These are phyloP conservation scores for Neurospora intermedia DNA, from an alignment of 495 filamentous ascomycete species.

Conservation along the genomic window DNA sequence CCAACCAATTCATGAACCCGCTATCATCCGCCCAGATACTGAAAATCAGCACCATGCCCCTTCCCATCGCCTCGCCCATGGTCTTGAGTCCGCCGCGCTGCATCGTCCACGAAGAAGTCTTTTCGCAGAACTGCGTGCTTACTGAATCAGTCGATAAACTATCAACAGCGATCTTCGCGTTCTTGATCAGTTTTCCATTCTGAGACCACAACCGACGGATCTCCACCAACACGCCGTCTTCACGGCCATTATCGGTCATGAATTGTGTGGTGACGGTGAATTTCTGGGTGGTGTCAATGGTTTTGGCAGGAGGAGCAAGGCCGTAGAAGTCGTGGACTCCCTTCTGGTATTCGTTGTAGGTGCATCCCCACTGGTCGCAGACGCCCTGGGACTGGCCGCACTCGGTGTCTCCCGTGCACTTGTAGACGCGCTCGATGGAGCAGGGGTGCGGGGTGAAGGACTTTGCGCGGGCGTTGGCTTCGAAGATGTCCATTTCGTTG, in stretches of 20 bases:
- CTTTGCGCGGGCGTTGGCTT: conserved; percentile 53
- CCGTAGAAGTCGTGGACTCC: conserved; percentile 48
- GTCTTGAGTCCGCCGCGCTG: conserved; percentile 41
- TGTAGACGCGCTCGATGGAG: conserved; percentile 31
- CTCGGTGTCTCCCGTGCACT: conserved; percentile 29
- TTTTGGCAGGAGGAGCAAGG: background rate
- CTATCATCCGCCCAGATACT: conserved; percentile 54
- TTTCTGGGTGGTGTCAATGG: conserved; percentile 48
- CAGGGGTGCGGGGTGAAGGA: conserved; percentile 56
- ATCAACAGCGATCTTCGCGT: background rate
- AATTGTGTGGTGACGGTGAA: conserved; percentile 67
- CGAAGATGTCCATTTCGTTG: conserved; percentile 65
- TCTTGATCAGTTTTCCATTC: conserved; percentile 43
- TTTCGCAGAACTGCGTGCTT: conserved; percentile 4
- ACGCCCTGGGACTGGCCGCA: conserved; percentile 38
- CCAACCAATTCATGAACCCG: conserved; percentile 54
- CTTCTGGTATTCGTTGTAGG: conserved; percentile 40
- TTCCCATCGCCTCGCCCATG: conserved; percentile 46
- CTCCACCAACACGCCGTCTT: conserved; percentile 39
- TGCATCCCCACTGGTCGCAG: conserved; percentile 40
- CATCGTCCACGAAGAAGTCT: conserved; percentile 3
- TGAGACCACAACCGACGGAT: conserved; percentile 58
- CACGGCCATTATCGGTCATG: conserved; percentile 37
- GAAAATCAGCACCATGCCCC: conserved; percentile 54
- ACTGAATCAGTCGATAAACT: background rate